Evolutionary conservation across 2,329 filamentous ascomycete genomes (phyloP).

Genomic region (Moelleriella libera): DNA sequence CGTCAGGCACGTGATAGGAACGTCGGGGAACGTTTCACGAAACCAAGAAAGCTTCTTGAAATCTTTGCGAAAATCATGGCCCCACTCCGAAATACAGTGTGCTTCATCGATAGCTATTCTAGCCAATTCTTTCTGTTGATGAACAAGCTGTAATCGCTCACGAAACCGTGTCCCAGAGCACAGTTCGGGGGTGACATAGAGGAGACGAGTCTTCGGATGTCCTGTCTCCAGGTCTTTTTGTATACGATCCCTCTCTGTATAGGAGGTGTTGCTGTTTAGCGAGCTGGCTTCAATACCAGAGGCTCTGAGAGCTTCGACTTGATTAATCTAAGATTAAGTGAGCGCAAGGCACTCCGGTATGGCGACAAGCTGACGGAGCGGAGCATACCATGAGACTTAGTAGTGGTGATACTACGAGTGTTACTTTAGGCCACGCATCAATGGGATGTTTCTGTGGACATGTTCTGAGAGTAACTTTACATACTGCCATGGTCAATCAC

Average conservation of each 20-base stretch:
- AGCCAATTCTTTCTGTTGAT: conserved; percentile 72
- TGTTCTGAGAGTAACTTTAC: conserved; percentile 16
- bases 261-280: conserved; percentile 70
- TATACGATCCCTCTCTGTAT: conserved; percentile 50
- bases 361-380: not conserved
- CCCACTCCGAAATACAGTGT: conserved; percentile 97
- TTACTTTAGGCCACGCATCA: conserved; percentile 38
- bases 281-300: conserved; percentile 69
- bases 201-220: conserved; percentile 66
- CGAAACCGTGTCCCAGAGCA: conserved; percentile 70
- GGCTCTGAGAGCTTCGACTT: conserved; percentile 65
- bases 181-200: conserved; percentile 89
- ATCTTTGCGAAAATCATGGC: conserved; percentile 88
- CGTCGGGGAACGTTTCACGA: conserved; percentile 63
- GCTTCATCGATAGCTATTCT: conserved; percentile 87
- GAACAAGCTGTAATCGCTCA: conserved; percentile 54
- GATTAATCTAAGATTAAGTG: conserved; percentile 53
- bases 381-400: conserved; percentile 66
- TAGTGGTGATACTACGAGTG: conserved; percentile 79
- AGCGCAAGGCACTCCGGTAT: not conserved
- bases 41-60: conserved; percentile 85
- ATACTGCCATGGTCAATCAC: conserved; percentile 74
- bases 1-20: conserved; percentile 85
- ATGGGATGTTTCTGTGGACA: not conserved
- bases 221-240: conserved; percentile 74